Evolutionary conservation across 108 stramenopile species (phyloP).

Genomic region (Nannochloropsis oceanica): DNA sequence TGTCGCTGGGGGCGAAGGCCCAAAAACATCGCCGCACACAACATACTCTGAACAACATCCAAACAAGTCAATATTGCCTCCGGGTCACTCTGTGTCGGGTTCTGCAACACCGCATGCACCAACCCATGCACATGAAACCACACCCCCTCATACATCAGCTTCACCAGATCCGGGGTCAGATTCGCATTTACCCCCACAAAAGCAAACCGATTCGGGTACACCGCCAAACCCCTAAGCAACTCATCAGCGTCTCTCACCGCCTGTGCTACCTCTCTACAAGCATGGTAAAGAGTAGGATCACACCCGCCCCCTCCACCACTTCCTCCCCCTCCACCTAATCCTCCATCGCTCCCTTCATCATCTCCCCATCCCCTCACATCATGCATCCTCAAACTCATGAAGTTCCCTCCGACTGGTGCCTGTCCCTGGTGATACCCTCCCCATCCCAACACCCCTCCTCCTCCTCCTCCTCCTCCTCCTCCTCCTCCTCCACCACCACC

Average conservation of each 20-base stretch:
- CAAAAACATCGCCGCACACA: constrained; percentile 60
- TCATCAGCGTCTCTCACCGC: constrained; percentile 19
- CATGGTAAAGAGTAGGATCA: neutral
- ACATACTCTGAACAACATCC: constrained; percentile 54
- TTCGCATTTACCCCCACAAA: constrained; percentile 31
- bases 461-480: too few species aligned
- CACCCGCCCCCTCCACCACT: neutral
- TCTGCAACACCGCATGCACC: constrained; percentile 8
- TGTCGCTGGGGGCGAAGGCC: constrained; percentile 49
- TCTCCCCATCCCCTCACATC: neutral
- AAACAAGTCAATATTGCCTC: constrained; percentile 42
- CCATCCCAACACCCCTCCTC: too few species aligned
- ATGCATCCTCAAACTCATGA: neutral
- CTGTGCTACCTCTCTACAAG: neutral
- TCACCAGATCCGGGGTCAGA: constrained; percentile 29
- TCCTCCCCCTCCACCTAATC: neutral
- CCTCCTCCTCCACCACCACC: neutral
- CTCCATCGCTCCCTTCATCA: neutral
- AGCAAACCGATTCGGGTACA: constrained; percentile 28
- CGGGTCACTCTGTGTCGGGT: neutral
- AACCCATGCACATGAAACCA: constrained; percentile 28
- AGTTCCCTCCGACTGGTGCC: neutral
- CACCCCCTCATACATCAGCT: constrained; percentile 34
- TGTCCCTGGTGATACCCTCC: neutral
- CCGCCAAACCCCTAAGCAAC: constrained; percentile 28